Conservation (phyloP, 805 yeast species). For the Candida ponderosae region DNA sequence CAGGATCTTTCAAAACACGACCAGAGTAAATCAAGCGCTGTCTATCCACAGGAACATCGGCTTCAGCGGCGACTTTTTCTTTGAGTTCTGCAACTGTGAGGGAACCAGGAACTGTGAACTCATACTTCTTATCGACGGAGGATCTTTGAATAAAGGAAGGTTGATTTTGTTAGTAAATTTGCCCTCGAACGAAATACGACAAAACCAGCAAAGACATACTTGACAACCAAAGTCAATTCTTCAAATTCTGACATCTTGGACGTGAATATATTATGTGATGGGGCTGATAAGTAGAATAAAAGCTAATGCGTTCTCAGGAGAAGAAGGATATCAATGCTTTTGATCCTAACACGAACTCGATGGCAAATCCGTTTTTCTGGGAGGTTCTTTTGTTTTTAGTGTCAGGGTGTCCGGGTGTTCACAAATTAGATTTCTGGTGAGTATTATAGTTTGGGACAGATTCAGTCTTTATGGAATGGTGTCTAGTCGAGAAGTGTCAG, state of each 20-base stretch:
- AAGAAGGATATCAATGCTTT: too few relatives aligned
- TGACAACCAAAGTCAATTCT: neutral
- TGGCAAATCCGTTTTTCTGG: too few relatives aligned
- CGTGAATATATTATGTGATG: neutral
- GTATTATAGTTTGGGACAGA: too few relatives aligned
- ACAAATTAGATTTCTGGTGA: too few relatives aligned
- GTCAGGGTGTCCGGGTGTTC: too few relatives aligned
- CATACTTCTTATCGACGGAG: slow-evolving; percentile 75
- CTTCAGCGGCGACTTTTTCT: slow-evolving; percentile 46
- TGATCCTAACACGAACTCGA: too few relatives aligned
- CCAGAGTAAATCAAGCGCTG: slow-evolving; percentile 93
- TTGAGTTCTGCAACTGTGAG: slow-evolving; percentile 65
- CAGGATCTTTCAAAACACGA: slow-evolving; percentile 80
- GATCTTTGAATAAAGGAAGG: slow-evolving; percentile 8
- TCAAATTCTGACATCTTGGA: slow-evolving; percentile 1
- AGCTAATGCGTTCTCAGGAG: too few relatives aligned
- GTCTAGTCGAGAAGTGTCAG: too few relatives aligned
- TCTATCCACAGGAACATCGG: slow-evolving; percentile 65
- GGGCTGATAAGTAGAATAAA: too few relatives aligned
- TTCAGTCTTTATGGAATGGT: too few relatives aligned
- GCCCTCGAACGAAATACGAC: neutral
- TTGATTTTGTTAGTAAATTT: neutral
- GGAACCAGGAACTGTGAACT: slow-evolving; percentile 44
- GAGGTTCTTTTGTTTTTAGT: too few relatives aligned
- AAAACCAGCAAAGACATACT: slow-evolving; percentile 3